Base-by-base conservation (phyloP, 768 basidiomycete species). In the Boletus coccyginus region DNA sequence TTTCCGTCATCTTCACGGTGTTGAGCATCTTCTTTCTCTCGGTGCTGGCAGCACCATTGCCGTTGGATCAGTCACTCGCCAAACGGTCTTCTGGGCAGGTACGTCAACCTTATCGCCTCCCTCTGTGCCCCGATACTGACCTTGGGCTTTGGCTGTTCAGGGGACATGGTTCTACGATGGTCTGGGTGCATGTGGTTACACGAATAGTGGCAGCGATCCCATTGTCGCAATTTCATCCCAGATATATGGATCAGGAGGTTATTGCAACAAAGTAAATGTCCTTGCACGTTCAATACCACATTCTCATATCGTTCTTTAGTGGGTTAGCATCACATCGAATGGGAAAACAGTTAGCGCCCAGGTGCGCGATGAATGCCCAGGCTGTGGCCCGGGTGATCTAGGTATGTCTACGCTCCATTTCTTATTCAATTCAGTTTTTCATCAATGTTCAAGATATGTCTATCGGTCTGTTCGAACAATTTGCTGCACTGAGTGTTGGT, bases 101-200 rank as follows among this genome's bases (percentile, higher is more conserved):
- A 67, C 59, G 82, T 74, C 7, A 1, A 16, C 36, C 17, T 51
- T 27, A 9, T 7, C 9, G 24, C 19, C 8, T 14, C 32, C 24
- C 33, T 7, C 40, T 14, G 17, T 29, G 31, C 19, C 14, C 31
- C 19, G 27, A 48, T 16, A 44, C 60, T 58, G 33, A 69, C 21
- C 32, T 46, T 42, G 41, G 53, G 49, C 43, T 46, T 42, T 42
- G 53, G 50, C 43, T 47, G 6, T 39, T 27, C 60, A 89, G 88
- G 87, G 82, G 40, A 90, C 88, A 35, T 90, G 80, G 81, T 90
- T 81, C 67, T 58, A 83, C 57, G 79, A 78, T 52, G 83, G 71
- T 33, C 63, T 76, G 27, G 88, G 87, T 43, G 87, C 88, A 69
- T 91, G 89, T 65, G 87, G 87, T 29, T 61, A 77, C 39, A 52